Base-by-base conservation (phyloP, 2,329 filamentous ascomycete species). In the Raffaelea albimanens region DNA sequence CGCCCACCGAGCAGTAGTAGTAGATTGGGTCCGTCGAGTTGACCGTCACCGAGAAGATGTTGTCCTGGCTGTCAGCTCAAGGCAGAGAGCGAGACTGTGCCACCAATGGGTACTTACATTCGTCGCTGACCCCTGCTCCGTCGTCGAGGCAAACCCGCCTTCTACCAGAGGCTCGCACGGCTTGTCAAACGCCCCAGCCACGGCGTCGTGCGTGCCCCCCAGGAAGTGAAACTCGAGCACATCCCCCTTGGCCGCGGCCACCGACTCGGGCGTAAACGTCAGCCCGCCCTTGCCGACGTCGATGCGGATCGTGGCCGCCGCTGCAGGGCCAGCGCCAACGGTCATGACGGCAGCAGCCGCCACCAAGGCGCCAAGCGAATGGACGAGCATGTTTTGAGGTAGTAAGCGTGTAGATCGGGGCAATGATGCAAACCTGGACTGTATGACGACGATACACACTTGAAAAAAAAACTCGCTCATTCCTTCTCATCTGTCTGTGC, bases 151-250 rank as follows among this genome's bases (percentile, higher is more conserved):
- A 29, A 49, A 49, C 1, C 34, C 42, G 7, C 44, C 47, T 7
- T 22, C 13, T 7, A 13, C 47, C 8, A 29, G 61, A 16, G 72
- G 70, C 23, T 67, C 53, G 58, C 75, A 79, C 1, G 73, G 72
- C 14, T 67, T 62, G 48, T 62, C 63, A 55, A 75, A 76, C 39
- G 68, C 63, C 23, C 69, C 68, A 52, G 70, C 66, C 8, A 67
- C 69, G 40, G 77, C 72, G 7, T 68, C 70, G 63, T 76, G 75
- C 53, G 67, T 67, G 50, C 68, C 65, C 10, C 67, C 62, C 52
- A 69, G 66, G 59, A 77, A 78, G 55, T 75, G 70, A 61, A 78
- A 77, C 56, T 75, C 70, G 47, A 78, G 61, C 42, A 67, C 63
- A 54, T 74, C 72, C 49, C 74, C 75, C 11, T 45, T 40, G 13